phyloP scores from a whole-genome alignment of 306 rosid genomes.

The Coriaria nepalensis region DNA sequence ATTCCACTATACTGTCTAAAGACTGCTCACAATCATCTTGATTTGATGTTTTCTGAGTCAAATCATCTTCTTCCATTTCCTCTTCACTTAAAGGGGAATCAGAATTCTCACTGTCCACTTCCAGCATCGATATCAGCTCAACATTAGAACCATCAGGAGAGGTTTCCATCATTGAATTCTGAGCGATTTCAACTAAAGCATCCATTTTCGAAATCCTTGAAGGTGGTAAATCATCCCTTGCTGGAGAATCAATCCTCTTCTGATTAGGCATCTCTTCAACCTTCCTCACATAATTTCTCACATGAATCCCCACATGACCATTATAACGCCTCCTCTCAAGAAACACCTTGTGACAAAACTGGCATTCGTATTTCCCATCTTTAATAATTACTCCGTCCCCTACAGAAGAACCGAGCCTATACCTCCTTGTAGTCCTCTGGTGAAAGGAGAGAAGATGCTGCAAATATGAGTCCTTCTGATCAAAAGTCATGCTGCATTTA shows the following conservation, averaged over 20 bases:
- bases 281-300: conserved; percentile 62
- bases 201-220: conserved; percentile 73
- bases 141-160: conserved; percentile 22
- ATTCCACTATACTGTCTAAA: conserved; percentile 26
- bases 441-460: conserved; percentile 67
- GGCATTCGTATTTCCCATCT: conserved; percentile 88
- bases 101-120: conserved; percentile 11
- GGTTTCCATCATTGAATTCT: conserved; percentile 63
- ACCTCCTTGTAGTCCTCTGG: conserved; percentile 72
- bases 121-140: conserved; percentile 18
- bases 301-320: conserved; percentile 87
- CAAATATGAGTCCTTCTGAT: conserved; percentile 62
- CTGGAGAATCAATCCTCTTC: conserved; percentile 30
- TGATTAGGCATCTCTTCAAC: conserved; percentile 35
- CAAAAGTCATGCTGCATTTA: conserved; percentile 66
- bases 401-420: conserved; percentile 79
- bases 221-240: conserved; percentile 29
- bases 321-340: conserved; percentile 77
- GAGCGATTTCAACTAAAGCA: conserved; percentile 79
- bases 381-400: conserved; percentile 85
- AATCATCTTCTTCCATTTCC: conserved; percentile 28
- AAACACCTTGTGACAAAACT: conserved; percentile 84
- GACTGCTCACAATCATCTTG: conserved; percentile 26
- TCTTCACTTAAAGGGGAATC: conserved; percentile 24
- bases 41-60: conserved; percentile 20